phyloP scores from a whole-genome alignment of 257 asterid species.

The Phtheirospermum japonicum region DNA sequence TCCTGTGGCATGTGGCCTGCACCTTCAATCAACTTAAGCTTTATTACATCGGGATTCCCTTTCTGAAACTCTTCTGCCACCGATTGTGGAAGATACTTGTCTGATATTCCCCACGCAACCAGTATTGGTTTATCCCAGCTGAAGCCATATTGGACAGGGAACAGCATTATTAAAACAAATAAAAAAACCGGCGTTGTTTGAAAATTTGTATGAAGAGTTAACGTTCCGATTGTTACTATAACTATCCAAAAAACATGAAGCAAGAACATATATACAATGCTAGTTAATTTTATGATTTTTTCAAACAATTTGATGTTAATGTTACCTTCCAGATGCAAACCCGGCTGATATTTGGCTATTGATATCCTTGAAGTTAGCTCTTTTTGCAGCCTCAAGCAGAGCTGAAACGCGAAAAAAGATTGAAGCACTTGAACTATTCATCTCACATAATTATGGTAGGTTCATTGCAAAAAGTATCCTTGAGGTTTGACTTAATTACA shows the following conservation, averaged over 20 bases:
- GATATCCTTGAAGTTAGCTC: constrained; percentile 64
- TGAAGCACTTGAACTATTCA: no score
- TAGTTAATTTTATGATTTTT: no score
- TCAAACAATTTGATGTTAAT: background rate
- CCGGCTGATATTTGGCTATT: constrained; percentile 63
- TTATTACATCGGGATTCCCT: constrained; percentile 51
- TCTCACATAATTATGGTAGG: background rate
- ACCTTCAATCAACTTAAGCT: constrained; percentile 85
- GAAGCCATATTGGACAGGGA: constrained; percentile 25
- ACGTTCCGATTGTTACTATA: background rate
- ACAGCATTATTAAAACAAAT: background rate
- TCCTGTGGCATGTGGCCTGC: constrained; percentile 99
- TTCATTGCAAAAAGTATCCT: background rate
- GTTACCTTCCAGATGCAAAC: constrained; percentile 84
- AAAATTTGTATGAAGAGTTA: background rate
- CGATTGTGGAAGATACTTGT: constrained; percentile 90
- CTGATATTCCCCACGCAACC: constrained; percentile 93
- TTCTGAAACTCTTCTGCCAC: constrained; percentile 84
- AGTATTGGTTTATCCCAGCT: constrained; percentile 88
- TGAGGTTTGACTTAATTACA: background rate
- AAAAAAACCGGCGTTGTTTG: background rate
- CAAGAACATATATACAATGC: no score
- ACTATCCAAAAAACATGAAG: no score
- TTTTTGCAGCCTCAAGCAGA: constrained; percentile 78
- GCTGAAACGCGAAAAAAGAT: constrained; percentile 46